A percentile compares a stretch with the other conserved stretches of the same genome.
Evolutionary conservation across 2,329 filamentous ascomycete genomes (phyloP).

Genomic region (Cryphonectria carpinicola): DNA sequence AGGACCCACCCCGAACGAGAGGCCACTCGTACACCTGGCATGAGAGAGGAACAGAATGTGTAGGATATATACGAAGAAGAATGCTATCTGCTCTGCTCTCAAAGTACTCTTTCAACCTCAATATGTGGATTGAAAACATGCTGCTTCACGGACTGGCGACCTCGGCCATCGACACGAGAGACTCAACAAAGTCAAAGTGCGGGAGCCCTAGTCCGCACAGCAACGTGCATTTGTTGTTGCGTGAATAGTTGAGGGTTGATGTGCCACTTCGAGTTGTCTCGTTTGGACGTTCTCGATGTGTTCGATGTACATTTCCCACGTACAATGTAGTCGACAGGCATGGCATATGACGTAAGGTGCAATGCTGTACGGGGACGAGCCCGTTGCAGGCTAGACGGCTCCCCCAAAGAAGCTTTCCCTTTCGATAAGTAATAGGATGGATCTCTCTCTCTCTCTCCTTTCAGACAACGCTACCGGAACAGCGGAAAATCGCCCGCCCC

Average conservation of each 20-base stretch:
- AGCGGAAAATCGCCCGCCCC: neutral
- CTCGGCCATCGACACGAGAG: neutral
- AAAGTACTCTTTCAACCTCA: too few species aligned
- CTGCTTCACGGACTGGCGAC: neutral
- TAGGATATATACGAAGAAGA: too few species aligned
- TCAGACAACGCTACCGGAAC: neutral
- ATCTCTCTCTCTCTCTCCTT: neutral
- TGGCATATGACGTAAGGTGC: constrained; percentile 1
- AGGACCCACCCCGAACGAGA: too few species aligned
- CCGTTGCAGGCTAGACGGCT: neutral
- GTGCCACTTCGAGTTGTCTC: neutral
- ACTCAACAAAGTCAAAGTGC: neutral
- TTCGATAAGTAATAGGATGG: neutral
- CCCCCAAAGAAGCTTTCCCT: neutral
- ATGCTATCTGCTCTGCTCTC: too few species aligned
- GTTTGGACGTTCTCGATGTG: neutral
- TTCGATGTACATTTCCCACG: neutral
- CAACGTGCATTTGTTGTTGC: neutral
- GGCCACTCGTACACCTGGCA: too few species aligned
- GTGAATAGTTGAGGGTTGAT: neutral
- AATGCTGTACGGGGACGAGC: neutral
- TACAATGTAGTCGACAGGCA: neutral
- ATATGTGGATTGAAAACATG: too few species aligned
- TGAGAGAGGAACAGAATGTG: too few species aligned
- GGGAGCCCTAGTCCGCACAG: neutral